phyloP scores from a whole-genome alignment of 768 basidiomycete species.

The Lepiota brunneoincarnata region DNA sequence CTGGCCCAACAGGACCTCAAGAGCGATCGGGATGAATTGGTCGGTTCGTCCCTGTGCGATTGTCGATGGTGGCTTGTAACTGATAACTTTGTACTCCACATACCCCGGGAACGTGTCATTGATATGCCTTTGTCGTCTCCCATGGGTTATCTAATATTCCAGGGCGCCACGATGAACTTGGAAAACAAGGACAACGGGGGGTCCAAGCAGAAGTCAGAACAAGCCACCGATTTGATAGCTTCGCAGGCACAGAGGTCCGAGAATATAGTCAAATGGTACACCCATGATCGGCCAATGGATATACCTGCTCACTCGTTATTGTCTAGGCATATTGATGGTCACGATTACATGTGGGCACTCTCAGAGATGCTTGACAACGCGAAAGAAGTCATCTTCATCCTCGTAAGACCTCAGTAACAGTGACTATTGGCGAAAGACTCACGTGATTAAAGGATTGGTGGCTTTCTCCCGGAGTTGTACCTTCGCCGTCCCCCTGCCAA shows the following conservation, averaged over 20 bases:
- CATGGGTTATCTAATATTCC: too few species aligned
- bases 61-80: too few species aligned
- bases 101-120: too few species aligned
- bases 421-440: too few species aligned
- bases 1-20: too few species aligned
- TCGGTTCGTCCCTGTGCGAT: too few species aligned
- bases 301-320: neutral
- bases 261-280: slow-evolving; percentile 82
- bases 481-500: slow-evolving; percentile 88
- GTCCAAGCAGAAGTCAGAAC: slow-evolving; percentile 71
- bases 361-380: slow-evolving; percentile 87
- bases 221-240: slow-evolving; percentile 81
- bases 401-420: too few species aligned
- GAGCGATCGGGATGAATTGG: too few species aligned
- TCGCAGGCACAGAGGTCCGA: slow-evolving; percentile 68
- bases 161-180: too few species aligned
- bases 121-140: too few species aligned
- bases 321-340: slow-evolving; percentile 84
- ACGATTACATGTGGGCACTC: slow-evolving; percentile 95
- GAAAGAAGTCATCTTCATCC: slow-evolving; percentile 82
- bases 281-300: neutral
- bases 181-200: too few species aligned
- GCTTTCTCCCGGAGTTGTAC: slow-evolving; percentile 93
- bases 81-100: too few species aligned
- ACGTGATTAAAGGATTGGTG: slow-evolving; percentile 88